These are phyloP conservation scores for Komagataella phaffii DNA, from an alignment of 805 yeast genomes.

Conservation along the genomic window DNA sequence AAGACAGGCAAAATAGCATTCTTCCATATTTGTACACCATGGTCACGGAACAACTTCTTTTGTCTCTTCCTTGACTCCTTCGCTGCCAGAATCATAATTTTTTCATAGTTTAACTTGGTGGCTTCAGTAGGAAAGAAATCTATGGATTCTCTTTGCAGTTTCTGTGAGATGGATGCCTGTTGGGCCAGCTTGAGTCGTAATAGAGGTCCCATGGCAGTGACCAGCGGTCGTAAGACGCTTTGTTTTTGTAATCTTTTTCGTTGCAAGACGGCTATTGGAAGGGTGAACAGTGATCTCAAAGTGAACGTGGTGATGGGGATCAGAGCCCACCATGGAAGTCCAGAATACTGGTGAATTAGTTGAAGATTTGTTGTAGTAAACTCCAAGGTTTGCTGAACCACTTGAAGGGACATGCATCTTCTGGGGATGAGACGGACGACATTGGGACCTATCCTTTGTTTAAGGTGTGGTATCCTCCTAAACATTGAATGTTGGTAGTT, in stretches of 20 bases:
- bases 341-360: slow-evolving; percentile 36
- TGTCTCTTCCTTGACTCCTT: slow-evolving; percentile 75
- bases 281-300: slow-evolving; percentile 50
- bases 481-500: neutral
- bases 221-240: slow-evolving; percentile 54
- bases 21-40: slow-evolving; percentile 72
- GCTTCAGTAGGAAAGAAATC: slow-evolving; percentile 15
- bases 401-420: neutral
- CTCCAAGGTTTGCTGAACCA: neutral
- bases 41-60: slow-evolving; percentile 48
- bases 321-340: slow-evolving; percentile 73
- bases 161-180: slow-evolving; percentile 22
- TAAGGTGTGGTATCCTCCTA: neutral
- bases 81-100: slow-evolving; percentile 56
- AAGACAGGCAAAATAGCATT: slow-evolving; percentile 60
- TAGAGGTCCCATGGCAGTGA: slow-evolving; percentile 66
- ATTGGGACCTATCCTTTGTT: neutral
- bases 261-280: slow-evolving; percentile 70
- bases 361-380: slow-evolving; percentile 16
- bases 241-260: slow-evolving; percentile 60
- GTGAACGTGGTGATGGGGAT: slow-evolving; percentile 64
- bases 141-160: slow-evolving; percentile 20
- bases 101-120: slow-evolving; percentile 53
- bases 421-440: neutral
- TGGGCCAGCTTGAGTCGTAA: slow-evolving; percentile 42